phyloP scores from a whole-genome alignment of 2,329 filamentous ascomycete genomes.

The Cladosporium cucumerinum region DNA sequence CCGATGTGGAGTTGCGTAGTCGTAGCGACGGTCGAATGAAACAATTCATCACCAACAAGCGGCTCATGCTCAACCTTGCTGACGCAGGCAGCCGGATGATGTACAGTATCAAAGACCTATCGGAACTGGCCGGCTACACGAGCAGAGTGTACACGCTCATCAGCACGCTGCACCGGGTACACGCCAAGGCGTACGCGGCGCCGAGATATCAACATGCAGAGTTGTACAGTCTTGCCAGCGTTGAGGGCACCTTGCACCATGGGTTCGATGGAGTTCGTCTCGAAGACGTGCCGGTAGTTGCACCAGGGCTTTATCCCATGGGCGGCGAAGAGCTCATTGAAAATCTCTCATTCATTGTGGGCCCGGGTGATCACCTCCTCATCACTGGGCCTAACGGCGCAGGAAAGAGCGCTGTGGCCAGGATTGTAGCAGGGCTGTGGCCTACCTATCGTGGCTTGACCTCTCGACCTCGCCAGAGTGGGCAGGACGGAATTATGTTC shows the following conservation, averaged over 20 bases:
- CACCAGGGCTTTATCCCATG: constrained; percentile 80
- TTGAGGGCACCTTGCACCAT: constrained; percentile 89
- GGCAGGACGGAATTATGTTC: constrained; percentile 90
- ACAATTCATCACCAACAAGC: constrained; percentile 98
- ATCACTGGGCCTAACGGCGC: constrained; percentile 95
- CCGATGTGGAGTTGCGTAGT: constrained; percentile 14
- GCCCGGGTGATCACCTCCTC: constrained; percentile 85
- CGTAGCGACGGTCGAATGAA: constrained; percentile 74
- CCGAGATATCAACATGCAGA: constrained; percentile 66
- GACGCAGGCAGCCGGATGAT: constrained; percentile 98
- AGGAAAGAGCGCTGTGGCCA: constrained; percentile 83
- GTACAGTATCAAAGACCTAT: constrained; percentile 98
- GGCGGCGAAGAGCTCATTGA: constrained; percentile 91
- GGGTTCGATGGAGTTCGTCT: constrained; percentile 93
- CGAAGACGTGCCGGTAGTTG: constrained; percentile 89
- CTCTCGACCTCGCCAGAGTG: constrained; percentile 72
- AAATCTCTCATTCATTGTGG: constrained; percentile 82
- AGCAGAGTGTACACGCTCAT: constrained; percentile 94
- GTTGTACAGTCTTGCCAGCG: constrained; percentile 82
- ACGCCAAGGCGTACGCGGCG: constrained; percentile 81
- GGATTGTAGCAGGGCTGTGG: constrained; percentile 90
- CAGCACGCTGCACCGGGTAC: constrained; percentile 87
- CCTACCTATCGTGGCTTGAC: constrained; percentile 92
- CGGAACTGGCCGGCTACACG: constrained; percentile 92
- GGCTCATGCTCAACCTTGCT: constrained; percentile 93